Evolutionary conservation across 495 filamentous ascomycete species (phyloP).

Genomic region (Hyphodiscus hymeniophilus): DNA sequence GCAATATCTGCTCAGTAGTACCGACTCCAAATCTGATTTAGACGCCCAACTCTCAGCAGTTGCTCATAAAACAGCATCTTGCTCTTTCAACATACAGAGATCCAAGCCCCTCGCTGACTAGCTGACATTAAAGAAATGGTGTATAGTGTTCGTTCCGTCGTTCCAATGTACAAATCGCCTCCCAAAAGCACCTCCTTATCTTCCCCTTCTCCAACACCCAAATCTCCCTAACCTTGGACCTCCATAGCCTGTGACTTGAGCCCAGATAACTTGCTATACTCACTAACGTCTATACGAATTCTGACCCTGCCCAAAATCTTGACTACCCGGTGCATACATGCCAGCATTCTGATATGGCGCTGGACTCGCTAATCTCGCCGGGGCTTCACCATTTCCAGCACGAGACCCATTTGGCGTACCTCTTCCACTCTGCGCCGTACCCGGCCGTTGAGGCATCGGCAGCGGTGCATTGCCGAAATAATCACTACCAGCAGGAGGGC

Average conservation of each 20-base stretch:
- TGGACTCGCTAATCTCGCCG: conserved; percentile 12
- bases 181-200: background rate
- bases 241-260: background rate
- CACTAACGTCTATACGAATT: conserved; percentile 2
- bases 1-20: too few relatives aligned
- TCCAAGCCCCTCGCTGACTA: too few relatives aligned
- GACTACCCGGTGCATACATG: conserved; percentile 12
- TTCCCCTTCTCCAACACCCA: background rate
- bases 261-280: background rate
- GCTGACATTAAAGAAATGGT: too few relatives aligned
- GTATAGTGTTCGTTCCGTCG: background rate
- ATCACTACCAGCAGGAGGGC: conserved; percentile 7
- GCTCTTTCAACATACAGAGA: too few relatives aligned
- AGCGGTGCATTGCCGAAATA: conserved; percentile 9
- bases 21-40: too few relatives aligned
- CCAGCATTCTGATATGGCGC: conserved; percentile 10
- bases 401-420: background rate
- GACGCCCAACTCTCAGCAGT: too few relatives aligned
- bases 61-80: too few relatives aligned
- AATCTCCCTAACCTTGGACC: background rate
- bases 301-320: conserved; percentile 1
- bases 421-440: conserved; percentile 6
- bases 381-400: background rate
- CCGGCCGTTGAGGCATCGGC: conserved; percentile 6
- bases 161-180: background rate